These are phyloP conservation scores for Pythium biforme DNA, from an alignment of 352 stramenopile genomes.

Conservation along the genomic window DNA sequence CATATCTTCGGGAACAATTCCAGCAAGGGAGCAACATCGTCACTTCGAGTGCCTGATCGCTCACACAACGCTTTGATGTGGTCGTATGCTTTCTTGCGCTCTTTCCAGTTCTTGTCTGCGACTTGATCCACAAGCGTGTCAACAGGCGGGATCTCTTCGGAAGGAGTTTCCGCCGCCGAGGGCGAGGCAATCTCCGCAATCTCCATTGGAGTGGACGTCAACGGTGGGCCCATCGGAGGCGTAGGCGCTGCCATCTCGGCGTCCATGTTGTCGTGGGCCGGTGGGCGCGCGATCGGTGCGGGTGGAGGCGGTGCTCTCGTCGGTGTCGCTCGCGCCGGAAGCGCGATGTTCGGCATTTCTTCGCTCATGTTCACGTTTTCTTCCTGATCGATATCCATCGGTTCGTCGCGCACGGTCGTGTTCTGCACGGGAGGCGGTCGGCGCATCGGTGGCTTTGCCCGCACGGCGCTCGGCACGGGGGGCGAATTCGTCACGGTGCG, in stretches of 20 bases:
- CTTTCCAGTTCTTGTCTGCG: conserved; percentile 86
- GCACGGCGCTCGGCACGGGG: conserved; percentile 17
- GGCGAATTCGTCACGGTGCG: conserved; percentile 44
- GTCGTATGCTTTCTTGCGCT: conserved; percentile 81
- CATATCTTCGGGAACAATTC: conserved; percentile 80
- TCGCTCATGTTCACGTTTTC: conserved; percentile 28
- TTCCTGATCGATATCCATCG: conserved; percentile 16
- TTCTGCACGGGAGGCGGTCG: conserved; percentile 5
- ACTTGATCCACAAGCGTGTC: conserved; percentile 57
- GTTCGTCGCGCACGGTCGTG: conserved; percentile 18
- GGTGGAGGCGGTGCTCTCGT: conserved; percentile 1
- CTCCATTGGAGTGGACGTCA: conserved; percentile 10
- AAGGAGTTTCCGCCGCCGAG: conserved; percentile 3
- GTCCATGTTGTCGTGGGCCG: conserved; percentile 9
- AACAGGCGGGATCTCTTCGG: conserved; percentile 31
- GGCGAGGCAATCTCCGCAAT: conserved; percentile 6
- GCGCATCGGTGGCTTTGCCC: neutral
- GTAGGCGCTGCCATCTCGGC: conserved; percentile 19
- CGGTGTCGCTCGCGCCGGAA: neutral
- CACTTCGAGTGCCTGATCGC: conserved; percentile 36
- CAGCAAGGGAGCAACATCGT: conserved; percentile 49
- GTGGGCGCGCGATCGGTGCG: conserved; percentile 2
- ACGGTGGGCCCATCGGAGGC: conserved; percentile 2
- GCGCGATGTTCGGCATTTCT: neutral
- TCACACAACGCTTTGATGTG: conserved; percentile 68